A percentile compares a stretch with the other conserved stretches of the same genome.
phyloP scores from a whole-genome alignment of 495 filamentous ascomycete genomes.

The Penicillium robsamsonii region DNA sequence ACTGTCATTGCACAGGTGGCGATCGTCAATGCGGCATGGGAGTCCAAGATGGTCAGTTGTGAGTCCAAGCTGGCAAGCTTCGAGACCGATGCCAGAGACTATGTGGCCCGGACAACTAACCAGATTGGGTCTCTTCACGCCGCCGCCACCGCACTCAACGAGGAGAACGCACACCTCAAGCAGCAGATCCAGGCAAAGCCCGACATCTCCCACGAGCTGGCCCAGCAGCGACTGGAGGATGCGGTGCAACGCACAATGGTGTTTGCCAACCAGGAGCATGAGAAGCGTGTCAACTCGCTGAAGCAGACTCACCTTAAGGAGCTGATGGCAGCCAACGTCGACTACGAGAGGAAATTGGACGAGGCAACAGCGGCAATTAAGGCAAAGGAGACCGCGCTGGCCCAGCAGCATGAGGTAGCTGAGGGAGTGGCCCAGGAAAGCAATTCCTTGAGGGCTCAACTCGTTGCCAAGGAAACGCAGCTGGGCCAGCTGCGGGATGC shows the following conservation, averaged over 20 bases:
- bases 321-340: not conserved
- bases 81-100: not conserved
- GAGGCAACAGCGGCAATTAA: not conserved
- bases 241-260: too few species aligned
- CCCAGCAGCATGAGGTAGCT: not conserved
- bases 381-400: not conserved
- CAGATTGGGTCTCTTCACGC: not conserved
- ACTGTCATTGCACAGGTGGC: slow-evolving; percentile 2
- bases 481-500: not conserved
- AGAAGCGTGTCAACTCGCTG: not conserved
- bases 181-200: not conserved
- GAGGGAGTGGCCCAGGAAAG: not conserved
- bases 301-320: not conserved
- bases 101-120: not conserved
- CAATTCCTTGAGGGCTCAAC: not conserved
- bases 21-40: not conserved
- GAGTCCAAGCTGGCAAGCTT: not conserved
- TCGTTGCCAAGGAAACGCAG: not conserved
- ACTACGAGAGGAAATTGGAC: not conserved
- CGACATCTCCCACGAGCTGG: not conserved
- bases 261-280: not conserved
- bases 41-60: not conserved
- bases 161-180: not conserved
- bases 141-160: not conserved
- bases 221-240: not conserved